Base-by-base conservation (phyloP, 306 rosid genomes). In the Oxytropis ochrocephala region DNA sequence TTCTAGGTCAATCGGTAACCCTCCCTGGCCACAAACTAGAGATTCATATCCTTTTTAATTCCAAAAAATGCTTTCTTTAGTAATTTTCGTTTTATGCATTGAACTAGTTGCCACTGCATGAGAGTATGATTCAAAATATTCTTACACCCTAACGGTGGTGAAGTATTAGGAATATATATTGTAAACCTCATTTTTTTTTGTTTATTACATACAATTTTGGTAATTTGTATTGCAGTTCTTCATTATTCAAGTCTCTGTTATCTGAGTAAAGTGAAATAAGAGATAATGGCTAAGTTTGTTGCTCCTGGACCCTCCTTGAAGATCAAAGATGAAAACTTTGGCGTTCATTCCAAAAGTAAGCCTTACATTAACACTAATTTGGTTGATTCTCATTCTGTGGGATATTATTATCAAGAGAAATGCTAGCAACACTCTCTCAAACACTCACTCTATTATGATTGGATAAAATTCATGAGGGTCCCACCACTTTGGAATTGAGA, bases 301-400 rank as follows among this genome's bases (percentile, higher is more conserved):
- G 65, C 75, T 64, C 79, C 62, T 6, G 70, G 79, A 29, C 70
- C 49, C 71, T 76, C 49, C 71, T 76, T 82, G 38, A 70, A 73
- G 36, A 85, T 82, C 35, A 77, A 81, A 61, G 74, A 81, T 57
- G 87, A 85, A 64, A 82, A 85, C 78, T 72, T 85, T 60, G 70
- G 21, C 35, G 52, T 80, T 69, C 77, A 67, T 16, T 67, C 50
- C 39, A 78, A 75, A 62, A 73, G 87, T 82, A 77, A 74, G 74
- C 8, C 18, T 32, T 42, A 16, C 41, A 27, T 21, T 73, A 30
- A 48, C 29, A 58, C 3, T 50, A 48, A 48, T 47, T 19, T 38
- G 8, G 17, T 13, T 11, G 24, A 55, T 21, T 49, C 39, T 13
- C 11, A 55, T 21, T 49, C 39, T 13, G 14, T 21, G 24, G 44